Evolutionary conservation across 1,139 yeast species (phyloP), one percentile per base, ranked within the genome.

Genomic region (Diutina rugosa): DNA sequence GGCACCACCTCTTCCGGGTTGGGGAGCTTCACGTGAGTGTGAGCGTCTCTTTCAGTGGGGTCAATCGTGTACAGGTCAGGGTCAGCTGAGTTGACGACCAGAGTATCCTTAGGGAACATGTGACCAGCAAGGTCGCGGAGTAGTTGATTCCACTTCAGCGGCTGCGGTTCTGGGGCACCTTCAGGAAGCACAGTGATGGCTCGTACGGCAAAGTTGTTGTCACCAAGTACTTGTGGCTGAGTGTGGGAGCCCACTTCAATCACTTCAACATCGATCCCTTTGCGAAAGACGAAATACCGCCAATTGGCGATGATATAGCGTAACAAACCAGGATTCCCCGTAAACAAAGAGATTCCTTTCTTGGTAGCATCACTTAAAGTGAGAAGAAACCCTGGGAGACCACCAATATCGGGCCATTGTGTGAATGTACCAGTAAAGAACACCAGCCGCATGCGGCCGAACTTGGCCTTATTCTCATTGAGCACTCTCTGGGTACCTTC

Each of bases 241-340:
- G 66, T 29, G 12, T 49, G 44, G n/a, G 41, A 32, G 6, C 44
- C 66, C 1, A 77, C 65, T 16, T 70, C 74, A 6, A 69, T 68
- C 9, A 81, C 71, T n/a, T 69, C 71, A 57, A 90, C 67, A 51
- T 79, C 76, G 55, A 88, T 79, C 3, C 95, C 95, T 62, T 84
- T 80, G 62, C 97, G 79, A 67, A 88, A 90, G n/a, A 90, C 90
- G 70, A 91, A 91, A 60, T 83, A 83, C 61, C 97, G 76, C 97
- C 97, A 90, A 0, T 93, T 81, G 4, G 90, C 79, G 21, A 85
- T 80, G 55, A 81, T 74, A 68, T 81, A 86, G 51, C 78, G 73
- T 44, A 78, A 63, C 35, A 83, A 63, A 52, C 71, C 67, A 7
- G 75, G 69, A 29, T 70, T 68, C 59, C 67, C 69, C n/a, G 76